phyloP scores from a whole-genome alignment of 148 eudicot species.

The Rhododendron mucronatum region DNA sequence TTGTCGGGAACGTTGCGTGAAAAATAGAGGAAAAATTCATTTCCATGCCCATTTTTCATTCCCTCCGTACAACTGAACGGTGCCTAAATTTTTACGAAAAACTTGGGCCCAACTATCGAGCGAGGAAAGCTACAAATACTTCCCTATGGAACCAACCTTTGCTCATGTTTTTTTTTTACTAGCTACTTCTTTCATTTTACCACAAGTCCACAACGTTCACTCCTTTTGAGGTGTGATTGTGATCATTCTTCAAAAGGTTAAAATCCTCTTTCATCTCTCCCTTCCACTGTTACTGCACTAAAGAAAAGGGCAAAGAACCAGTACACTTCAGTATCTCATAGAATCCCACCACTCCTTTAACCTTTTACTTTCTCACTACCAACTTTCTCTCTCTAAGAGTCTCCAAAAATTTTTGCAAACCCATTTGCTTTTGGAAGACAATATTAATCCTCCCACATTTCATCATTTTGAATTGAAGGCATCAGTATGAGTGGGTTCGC shows the following conservation, averaged over 20 bases:
- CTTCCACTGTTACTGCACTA: background rate
- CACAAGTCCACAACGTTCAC: background rate
- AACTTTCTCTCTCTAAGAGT: background rate
- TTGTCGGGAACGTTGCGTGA: no score
- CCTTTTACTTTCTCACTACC: background rate
- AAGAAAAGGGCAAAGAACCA: background rate
- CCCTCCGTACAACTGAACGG: no score
- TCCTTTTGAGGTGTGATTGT: background rate
- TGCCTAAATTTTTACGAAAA: no score
- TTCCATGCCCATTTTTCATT: no score
- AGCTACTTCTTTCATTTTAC: background rate
- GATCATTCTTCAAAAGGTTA: background rate
- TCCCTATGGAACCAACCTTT: background rate
- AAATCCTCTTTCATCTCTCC: background rate
- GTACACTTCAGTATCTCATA: background rate
- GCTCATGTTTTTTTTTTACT: background rate
- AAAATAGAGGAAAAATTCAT: no score
- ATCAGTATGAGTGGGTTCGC: conserved; percentile 5
- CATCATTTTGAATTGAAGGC: background rate
- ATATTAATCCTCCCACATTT: background rate
- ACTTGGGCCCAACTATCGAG: no score
- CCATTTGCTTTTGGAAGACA: background rate
- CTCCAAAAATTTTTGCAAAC: background rate
- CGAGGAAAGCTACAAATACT: background rate
- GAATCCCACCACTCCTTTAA: background rate